A percentile compares a stretch with the other conserved stretches of the same genome.
These are phyloP conservation scores for Entophlyctis luteolus DNA, from an alignment of 192 early-diverging fungal genomes.

Conservation along the genomic window DNA sequence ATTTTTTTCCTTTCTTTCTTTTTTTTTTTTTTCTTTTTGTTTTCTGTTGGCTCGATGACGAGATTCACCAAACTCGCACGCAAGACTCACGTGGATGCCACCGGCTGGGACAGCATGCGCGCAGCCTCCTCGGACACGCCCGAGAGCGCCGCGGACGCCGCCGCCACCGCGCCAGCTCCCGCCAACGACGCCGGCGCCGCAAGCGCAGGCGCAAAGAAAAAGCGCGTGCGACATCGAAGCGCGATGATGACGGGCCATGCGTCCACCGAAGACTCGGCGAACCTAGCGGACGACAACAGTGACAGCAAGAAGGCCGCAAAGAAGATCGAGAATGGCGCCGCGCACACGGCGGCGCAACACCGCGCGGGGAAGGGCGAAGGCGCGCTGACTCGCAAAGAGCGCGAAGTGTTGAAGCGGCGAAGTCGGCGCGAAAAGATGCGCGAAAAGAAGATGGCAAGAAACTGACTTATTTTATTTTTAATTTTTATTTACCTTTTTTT, in stretches of 20 bases:
- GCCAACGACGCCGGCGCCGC: too few species aligned
- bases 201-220: neutral
- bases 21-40: slow-evolving; percentile 21
- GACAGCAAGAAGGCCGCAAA: neutral
- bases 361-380: slow-evolving; percentile 6
- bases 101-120: too few species aligned
- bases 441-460: slow-evolving; percentile 39
- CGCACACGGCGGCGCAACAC: neutral
- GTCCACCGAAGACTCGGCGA: neutral
- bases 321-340: neutral
- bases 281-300: neutral
- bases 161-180: too few species aligned
- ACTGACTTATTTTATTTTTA: too few species aligned
- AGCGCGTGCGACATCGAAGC: slow-evolving; percentile 22
- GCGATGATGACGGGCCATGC: neutral
- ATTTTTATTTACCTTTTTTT: neutral
- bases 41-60: slow-evolving; percentile 42
- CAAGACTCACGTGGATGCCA: slow-evolving; percentile 49
- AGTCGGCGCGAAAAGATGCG: slow-evolving; percentile 34
- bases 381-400: slow-evolving; percentile 19
- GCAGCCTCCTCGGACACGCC: too few species aligned
- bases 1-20: neutral
- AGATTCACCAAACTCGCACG: slow-evolving; percentile 54
- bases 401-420: slow-evolving; percentile 36
- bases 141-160: too few species aligned